Percentiles rank a stretch among this genome's conserved stretches.
Evolutionary conservation across 768 basidiomycete species (phyloP).

Genomic region (Exidia glandulosa): DNA sequence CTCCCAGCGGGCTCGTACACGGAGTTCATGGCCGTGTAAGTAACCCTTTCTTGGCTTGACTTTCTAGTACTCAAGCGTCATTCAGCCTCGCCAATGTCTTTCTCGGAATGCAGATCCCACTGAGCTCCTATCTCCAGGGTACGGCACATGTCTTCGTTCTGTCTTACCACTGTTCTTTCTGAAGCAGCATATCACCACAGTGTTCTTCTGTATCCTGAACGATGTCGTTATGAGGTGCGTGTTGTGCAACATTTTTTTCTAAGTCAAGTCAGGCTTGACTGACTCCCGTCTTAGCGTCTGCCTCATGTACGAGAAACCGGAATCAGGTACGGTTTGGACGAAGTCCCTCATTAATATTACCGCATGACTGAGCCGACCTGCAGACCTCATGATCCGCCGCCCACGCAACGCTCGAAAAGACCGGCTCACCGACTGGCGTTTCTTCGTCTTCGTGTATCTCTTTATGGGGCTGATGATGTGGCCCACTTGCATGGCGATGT

Average conservation of each 20-base stretch:
- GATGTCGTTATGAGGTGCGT: slow-evolving; percentile 42
- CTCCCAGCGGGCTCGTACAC: slow-evolving; percentile 48
- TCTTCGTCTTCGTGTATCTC: slow-evolving; percentile 12
- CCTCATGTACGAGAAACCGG: slow-evolving; percentile 42
- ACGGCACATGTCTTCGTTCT: neutral
- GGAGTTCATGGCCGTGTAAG: slow-evolving; percentile 44
- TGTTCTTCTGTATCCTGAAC: slow-evolving; percentile 43
- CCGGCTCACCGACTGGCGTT: slow-evolving; percentile 38
- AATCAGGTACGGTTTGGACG: slow-evolving; percentile 32
- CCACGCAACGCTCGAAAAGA: slow-evolving; percentile 48
- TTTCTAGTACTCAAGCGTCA: too few relatives aligned
- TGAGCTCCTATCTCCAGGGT: slow-evolving; percentile 41
- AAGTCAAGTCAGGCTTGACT: too few relatives aligned
- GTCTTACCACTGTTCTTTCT: neutral
- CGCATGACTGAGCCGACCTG: too few relatives aligned
- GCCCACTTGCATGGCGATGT: slow-evolving; percentile 35
- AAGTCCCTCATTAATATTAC: neutral
- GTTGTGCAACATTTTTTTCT: too few relatives aligned
- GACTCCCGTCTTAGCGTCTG: too few relatives aligned
- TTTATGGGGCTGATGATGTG: slow-evolving; percentile 36
- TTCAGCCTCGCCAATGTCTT: slow-evolving; percentile 31
- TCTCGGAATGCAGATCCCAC: slow-evolving; percentile 46
- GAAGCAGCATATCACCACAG: too few relatives aligned
- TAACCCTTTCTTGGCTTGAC: neutral
- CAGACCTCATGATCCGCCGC: slow-evolving; percentile 39